A percentile compares a stretch with the other conserved stretches of the same genome.
These are phyloP conservation scores for Boletus sp. DNA, from an alignment of 1,284 basidiomycete species.

Conservation along the genomic window DNA sequence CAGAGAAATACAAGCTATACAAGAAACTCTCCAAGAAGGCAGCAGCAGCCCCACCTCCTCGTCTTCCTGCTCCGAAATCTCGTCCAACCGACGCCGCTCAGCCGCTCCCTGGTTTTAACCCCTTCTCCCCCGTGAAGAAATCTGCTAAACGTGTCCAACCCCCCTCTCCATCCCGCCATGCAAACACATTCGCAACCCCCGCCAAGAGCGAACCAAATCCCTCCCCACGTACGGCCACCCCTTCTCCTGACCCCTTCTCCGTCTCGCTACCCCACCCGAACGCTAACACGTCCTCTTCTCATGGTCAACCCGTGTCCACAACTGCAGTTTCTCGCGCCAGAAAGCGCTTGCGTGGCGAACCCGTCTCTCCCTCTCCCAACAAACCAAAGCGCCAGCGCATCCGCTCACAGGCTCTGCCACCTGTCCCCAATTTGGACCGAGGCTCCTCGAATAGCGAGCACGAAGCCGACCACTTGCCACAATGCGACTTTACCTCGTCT, in stretches of 20 bases:
- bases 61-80: conserved; percentile 40
- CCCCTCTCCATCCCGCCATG: conserved; percentile 12
- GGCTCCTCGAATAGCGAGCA: conserved; percentile 37
- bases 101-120: conserved; percentile 58
- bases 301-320: conserved; percentile 25
- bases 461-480: conserved; percentile 32
- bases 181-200: conserved; percentile 57
- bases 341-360: conserved; percentile 74
- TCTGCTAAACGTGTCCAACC: conserved; percentile 34
- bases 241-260: conserved; percentile 40
- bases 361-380: conserved; percentile 73
- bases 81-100: conserved; percentile 47
- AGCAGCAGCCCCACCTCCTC: conserved; percentile 30
- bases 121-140: conserved; percentile 72
- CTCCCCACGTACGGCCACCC: conserved; percentile 27
- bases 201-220: conserved; percentile 38
- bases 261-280: conserved; percentile 17
- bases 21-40: conserved; percentile 62
- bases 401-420: conserved; percentile 31
- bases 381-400: conserved; percentile 66
- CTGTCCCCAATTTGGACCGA: conserved; percentile 27
- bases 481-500: conserved; percentile 38
- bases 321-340: conserved; percentile 62
- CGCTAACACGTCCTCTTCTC: conserved; percentile 23
- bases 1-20: conserved; percentile 78